phyloP scores from a whole-genome alignment of 2,329 filamentous ascomycete species.

The Epichloe gansuensis region DNA sequence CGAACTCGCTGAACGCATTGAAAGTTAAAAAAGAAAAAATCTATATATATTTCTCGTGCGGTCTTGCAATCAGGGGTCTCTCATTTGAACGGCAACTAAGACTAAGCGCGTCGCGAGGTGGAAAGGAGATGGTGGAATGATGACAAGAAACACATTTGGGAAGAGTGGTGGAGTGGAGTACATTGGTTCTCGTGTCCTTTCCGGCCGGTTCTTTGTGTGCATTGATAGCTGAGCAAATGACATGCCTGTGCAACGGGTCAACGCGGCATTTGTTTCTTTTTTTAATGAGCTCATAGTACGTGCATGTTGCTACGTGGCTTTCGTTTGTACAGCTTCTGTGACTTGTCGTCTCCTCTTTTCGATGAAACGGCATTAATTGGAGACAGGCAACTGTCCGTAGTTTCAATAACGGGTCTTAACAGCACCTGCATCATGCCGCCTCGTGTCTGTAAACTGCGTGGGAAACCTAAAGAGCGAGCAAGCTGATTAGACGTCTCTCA shows the following conservation, averaged over 20 bases:
- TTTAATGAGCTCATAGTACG: neutral
- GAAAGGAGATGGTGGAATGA: neutral
- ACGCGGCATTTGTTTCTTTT: neutral
- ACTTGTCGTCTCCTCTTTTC: neutral
- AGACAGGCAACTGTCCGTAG: too few relatives aligned
- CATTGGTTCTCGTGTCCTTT: conserved; percentile 28
- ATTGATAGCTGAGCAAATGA: conserved; percentile 30
- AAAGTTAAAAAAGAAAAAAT: too few relatives aligned
- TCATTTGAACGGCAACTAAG: neutral
- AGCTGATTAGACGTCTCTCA: neutral
- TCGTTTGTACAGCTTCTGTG: neutral
- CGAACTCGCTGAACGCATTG: conserved; percentile 55
- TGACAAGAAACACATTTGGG: conserved; percentile 11
- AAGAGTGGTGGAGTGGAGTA: conserved; percentile 22
- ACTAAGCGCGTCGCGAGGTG: neutral
- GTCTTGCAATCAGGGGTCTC: neutral
- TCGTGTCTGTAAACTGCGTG: too few relatives aligned
- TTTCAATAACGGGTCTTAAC: too few relatives aligned
- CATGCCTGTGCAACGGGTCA: conserved; percentile 8
- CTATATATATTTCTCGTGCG: neutral
- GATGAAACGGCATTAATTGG: too few relatives aligned
- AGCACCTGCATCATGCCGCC: too few relatives aligned
- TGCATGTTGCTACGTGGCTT: neutral
- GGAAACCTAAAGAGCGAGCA: neutral
- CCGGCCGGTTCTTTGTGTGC: conserved; percentile 29